Evolutionary conservation across 169 alveolate species (phyloP).

Genomic region (Babesia ovis): DNA sequence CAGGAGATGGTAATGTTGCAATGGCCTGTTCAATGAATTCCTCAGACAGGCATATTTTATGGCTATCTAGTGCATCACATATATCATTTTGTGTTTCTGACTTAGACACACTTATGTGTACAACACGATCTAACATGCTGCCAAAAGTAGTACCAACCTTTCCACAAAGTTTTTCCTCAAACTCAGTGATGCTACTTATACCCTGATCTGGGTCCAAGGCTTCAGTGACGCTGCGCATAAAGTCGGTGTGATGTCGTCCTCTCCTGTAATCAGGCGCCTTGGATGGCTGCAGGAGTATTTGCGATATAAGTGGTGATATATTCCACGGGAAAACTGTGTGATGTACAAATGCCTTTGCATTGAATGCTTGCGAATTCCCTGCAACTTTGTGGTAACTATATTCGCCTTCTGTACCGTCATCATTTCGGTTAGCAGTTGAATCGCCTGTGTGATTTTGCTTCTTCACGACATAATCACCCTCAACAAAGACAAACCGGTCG

Average conservation of each 20-base stretch:
- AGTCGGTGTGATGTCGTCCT: constrained; percentile 65
- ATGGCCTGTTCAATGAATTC: constrained; percentile 30
- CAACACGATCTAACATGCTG: neutral
- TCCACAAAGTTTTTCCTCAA: constrained; percentile 13
- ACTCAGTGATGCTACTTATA: constrained; percentile 2
- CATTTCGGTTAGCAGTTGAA: neutral
- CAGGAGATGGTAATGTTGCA: neutral
- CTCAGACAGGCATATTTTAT: neutral
- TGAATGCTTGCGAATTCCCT: constrained; percentile 78
- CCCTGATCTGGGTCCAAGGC: constrained; percentile 4
- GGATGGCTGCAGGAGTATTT: constrained; percentile 60
- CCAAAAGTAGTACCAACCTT: neutral
- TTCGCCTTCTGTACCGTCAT: constrained; percentile 15
- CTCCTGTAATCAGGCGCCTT: constrained; percentile 70
- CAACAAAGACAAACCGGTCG: constrained; percentile 5
- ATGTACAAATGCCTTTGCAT: constrained; percentile 71
- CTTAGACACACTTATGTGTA: constrained; percentile 21
- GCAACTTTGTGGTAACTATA: constrained; percentile 66
- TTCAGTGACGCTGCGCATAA: constrained; percentile 39
- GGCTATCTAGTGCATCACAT: neutral
- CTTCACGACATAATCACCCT: constrained; percentile 64
- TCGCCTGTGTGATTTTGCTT: neutral
- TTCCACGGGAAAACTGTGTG: constrained; percentile 77
- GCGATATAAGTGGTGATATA: constrained; percentile 65
- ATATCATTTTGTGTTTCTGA: neutral